phyloP scores from a whole-genome alignment of 169 alveolate genomes.

The Toxoplasma gondii region DNA sequence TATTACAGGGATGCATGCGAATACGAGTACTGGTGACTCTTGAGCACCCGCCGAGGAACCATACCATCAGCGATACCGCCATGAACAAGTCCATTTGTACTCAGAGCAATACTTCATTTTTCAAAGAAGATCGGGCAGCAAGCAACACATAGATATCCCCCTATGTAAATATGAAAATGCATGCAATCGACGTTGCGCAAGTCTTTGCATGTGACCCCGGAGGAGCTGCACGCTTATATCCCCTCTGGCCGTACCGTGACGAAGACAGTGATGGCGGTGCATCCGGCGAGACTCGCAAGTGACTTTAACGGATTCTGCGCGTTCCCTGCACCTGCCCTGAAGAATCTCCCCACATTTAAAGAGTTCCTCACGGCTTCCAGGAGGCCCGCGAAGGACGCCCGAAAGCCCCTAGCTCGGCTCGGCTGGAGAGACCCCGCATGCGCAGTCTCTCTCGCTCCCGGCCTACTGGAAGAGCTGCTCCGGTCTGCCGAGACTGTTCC shows the following conservation, averaged over 20 bases:
- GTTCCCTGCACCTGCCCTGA: neutral
- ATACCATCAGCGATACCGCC: too few relatives aligned
- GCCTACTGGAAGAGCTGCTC: neutral
- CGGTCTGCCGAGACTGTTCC: neutral
- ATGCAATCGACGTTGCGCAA: too few relatives aligned
- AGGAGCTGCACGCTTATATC: too few relatives aligned
- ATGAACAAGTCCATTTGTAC: too few relatives aligned
- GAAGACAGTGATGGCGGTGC: conserved; percentile 69
- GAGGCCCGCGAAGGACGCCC: neutral
- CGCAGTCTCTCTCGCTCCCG: neutral
- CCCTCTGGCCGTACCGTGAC: conserved; percentile 46
- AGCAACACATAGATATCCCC: too few relatives aligned
- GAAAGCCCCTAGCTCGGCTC: neutral
- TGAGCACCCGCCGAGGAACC: too few relatives aligned
- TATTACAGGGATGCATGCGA: too few relatives aligned
- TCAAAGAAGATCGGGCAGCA: too few relatives aligned
- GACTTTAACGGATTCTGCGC: neutral
- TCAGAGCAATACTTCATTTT: too few relatives aligned
- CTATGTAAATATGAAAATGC: too few relatives aligned
- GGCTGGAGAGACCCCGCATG: neutral
- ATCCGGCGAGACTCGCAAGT: conserved; percentile 70
- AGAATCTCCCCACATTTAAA: neutral
- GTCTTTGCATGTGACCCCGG: too few relatives aligned
- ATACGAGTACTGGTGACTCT: too few relatives aligned
- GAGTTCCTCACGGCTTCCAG: neutral